These are phyloP conservation scores for Suhomyces prunicola DNA, from an alignment of 805 yeast species.

Conservation along the genomic window DNA sequence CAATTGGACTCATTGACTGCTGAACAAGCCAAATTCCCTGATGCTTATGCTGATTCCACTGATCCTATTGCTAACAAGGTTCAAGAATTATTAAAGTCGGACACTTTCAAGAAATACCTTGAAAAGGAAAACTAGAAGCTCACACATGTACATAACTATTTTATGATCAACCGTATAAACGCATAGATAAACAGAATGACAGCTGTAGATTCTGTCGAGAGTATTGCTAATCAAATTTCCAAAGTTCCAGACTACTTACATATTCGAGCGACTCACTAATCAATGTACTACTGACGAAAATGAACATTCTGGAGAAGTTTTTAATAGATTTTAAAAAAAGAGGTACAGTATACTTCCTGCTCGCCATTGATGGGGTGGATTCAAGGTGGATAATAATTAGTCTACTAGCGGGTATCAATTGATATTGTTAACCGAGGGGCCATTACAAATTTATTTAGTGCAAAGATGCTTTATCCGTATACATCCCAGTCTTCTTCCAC, in stretches of 20 bases:
- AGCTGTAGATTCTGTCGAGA: background rate
- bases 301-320: background rate
- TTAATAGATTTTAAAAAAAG: too few species aligned
- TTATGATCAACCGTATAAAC: background rate
- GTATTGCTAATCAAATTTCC: too few species aligned
- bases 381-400: too few species aligned
- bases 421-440: too few species aligned
- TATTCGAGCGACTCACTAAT: background rate
- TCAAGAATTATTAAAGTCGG: conserved; percentile 65
- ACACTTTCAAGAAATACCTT: conserved; percentile 61
- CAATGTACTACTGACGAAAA: background rate
- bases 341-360: too few species aligned
- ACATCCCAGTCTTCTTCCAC: conserved; percentile 74
- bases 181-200: background rate
- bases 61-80: conserved; percentile 65
- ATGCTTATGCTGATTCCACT: conserved; percentile 27
- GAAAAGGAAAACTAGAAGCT: conserved; percentile 11
- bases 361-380: too few species aligned
- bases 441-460: too few species aligned
- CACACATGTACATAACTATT: background rate
- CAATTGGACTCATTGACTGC: conserved; percentile 33
- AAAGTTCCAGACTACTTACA: background rate
- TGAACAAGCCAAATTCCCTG: conserved; percentile 30
- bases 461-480: conserved; percentile 47
- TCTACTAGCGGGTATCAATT: too few species aligned